Evolutionary conservation across 208 protist genomes (phyloP).

Genomic region (Leishmania arabica): DNA sequence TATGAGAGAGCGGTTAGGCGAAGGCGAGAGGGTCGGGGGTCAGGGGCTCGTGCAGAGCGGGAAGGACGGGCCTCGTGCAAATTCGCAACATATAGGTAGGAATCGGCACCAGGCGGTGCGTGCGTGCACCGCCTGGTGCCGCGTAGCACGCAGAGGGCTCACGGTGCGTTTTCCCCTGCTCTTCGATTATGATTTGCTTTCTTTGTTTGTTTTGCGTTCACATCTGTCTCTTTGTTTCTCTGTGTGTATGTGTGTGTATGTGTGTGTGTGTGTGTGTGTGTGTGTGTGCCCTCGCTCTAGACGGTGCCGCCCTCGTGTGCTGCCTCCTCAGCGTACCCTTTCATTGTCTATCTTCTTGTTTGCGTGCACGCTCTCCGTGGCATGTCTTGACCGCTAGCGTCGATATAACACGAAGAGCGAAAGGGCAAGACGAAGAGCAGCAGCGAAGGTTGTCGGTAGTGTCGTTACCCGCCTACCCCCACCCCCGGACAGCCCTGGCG

Average conservation of each 20-base stretch:
- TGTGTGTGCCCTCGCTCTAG: not conserved
- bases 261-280: constrained; percentile 8
- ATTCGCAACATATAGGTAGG: not conserved
- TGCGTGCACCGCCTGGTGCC: not conserved
- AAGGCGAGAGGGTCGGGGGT: not conserved
- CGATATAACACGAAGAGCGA: not conserved
- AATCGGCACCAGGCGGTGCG: not conserved
- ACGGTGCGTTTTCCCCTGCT: constrained; percentile 3
- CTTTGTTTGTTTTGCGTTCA: not conserved
- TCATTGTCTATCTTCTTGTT: not conserved
- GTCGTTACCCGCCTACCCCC: not conserved
- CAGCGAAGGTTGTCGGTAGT: not conserved
- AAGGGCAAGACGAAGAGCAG: not conserved
- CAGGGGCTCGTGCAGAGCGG: not conserved
- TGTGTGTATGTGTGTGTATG: not conserved
- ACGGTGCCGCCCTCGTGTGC: not conserved
- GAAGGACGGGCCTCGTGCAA: not conserved
- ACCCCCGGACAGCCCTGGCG: not conserved
- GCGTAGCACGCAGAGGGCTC: not conserved
- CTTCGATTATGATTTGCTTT: not conserved
- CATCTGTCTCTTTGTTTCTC: not conserved
- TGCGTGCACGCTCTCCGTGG: not conserved
- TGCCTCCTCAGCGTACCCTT: not conserved
- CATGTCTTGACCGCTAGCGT: not conserved
- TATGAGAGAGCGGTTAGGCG: not conserved